Base-by-base conservation (phyloP, 2,329 filamentous ascomycete species). In the Cercospora beticola region DNA sequence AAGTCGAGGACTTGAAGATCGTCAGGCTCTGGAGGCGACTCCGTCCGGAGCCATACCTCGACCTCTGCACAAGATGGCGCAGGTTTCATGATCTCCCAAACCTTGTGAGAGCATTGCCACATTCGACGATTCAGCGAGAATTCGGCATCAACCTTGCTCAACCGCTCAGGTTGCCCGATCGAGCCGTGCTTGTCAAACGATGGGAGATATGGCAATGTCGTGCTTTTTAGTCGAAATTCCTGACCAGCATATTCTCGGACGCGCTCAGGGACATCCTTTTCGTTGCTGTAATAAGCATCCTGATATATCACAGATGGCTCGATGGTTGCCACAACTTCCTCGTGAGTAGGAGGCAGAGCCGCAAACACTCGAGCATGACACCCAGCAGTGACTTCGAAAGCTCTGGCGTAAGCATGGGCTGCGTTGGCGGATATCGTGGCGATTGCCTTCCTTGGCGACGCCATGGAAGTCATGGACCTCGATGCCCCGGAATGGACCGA, bases 201-300 rank as follows among this genome's bases (percentile, higher is more conserved):
- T 0, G 93, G 92, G 2, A 98, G 86, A 79, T 89, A 97, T 0
- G 92, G 92, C 7, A 96, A 77, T 1, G 90, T 92, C 64, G 86
- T 88, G 68, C 93, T 90, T 74, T 89, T 86, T 6, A 97, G 82
- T 67, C 88, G 90, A 77, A 96, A 97, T 74, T 96, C 92, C 73
- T 89, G 89, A 3, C 94, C 94, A 6, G 92, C 94, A 80, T 97
- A 98, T 79, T 97, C 93, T 64, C 92, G 86, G 33, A 86, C 80
- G 64, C 90, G 87, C 46, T 90, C 86, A 12, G 94, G 93, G 0
- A 97, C 91, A 79, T 98, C 95, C 62, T 84, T 85, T 70, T 96
- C 92, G 30, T 92, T 85, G 73, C 93, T 92, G 77, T 97, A 98
- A 75, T 90, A 94, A 0, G 94, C 90, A 76, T 93, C 89, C 78